Base-by-base conservation (phyloP, 345 rosid genomes). In the Carallia pectinifolia region DNA sequence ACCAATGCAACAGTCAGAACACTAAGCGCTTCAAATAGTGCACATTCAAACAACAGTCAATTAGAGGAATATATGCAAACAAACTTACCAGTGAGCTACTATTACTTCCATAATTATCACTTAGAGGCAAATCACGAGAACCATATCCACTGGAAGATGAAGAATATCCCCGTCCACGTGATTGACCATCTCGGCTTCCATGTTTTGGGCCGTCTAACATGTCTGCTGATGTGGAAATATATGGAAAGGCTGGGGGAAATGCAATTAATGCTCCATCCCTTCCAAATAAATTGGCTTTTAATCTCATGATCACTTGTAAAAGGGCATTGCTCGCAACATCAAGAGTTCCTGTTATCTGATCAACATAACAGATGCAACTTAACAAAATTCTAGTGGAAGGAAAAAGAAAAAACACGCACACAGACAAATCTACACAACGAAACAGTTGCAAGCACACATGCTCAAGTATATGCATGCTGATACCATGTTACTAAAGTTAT, bases 291-390 rank as follows among this genome's bases (percentile, higher is more conserved):
- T 77, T 72, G 70, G 74, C 77, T 59, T 77, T 77, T 66, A 77
- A 77, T 70, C 81, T 77, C 73, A 77, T 40, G 38, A 77, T 58
- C 23, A 77, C 77, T 50, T 77, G 81, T 53, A 60, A 59, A 36
- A 77, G 76, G 50, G 81, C 81, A 77, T 64, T 77, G 67, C 81
- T 68, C 53, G 81, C 77, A 30, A 77, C 81, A 62, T 77, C 81
- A 68, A 36, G 74, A 65, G 52, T 72, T 15, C 81, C 81, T 3
- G 81, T 77, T 40, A 77, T 77, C 81, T 77, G 73, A 5, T 64
- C 72, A 62, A 47, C 62, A 65, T 56, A 58, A 62, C 48, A 67
- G 52, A 73, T 36, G 50, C 4, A 31, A 16, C 31, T 8, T 5
- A 6, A 55, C 31, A 18, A 4, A n/a, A 23, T 55, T 55, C 18